phyloP scores from a whole-genome alignment of 208 protist species.

The Leishmania braziliensis region DNA sequence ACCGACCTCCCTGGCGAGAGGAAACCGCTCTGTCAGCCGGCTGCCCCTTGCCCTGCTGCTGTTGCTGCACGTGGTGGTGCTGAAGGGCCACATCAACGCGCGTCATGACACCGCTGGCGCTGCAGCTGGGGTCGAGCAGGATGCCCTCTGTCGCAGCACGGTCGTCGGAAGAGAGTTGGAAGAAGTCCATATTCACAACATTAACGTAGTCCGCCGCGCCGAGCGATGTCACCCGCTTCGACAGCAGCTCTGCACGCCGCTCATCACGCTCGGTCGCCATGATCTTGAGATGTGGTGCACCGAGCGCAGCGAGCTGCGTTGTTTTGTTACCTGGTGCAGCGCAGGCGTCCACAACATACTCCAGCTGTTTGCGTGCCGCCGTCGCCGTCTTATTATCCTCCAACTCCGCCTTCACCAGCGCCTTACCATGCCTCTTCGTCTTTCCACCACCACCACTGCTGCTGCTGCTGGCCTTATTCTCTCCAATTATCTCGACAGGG shows the following conservation, averaged over 20 bases:
- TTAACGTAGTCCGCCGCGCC: conserved; percentile 79
- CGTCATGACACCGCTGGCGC: conserved; percentile 86
- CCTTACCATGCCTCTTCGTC: background rate
- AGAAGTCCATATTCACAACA: conserved; percentile 87
- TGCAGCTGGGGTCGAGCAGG: conserved; percentile 93
- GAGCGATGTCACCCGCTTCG: conserved; percentile 64
- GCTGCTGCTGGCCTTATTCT: background rate
- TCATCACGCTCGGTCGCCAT: conserved; percentile 89
- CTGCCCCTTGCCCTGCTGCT: conserved; percentile 10
- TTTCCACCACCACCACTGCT: background rate
- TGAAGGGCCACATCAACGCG: conserved; percentile 82
- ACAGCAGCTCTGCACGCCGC: conserved; percentile 66
- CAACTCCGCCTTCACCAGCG: background rate
- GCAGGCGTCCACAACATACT: conserved; percentile 91
- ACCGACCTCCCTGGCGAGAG: background rate
- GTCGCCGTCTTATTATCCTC: background rate
- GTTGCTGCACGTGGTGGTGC: conserved; percentile 37
- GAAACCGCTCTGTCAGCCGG: background rate
- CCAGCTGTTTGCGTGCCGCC: conserved; percentile 40
- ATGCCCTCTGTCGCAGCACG: conserved; percentile 80
- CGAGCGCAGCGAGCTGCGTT: conserved; percentile 82
- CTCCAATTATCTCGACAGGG: conserved; percentile 15
- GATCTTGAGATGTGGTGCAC: conserved; percentile 66
- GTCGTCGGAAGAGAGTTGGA: conserved; percentile 75
- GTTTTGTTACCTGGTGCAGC: conserved; percentile 94